Evolutionary conservation across 768 basidiomycete genomes (phyloP).

Genomic region (Rhodocollybia butyracea): DNA sequence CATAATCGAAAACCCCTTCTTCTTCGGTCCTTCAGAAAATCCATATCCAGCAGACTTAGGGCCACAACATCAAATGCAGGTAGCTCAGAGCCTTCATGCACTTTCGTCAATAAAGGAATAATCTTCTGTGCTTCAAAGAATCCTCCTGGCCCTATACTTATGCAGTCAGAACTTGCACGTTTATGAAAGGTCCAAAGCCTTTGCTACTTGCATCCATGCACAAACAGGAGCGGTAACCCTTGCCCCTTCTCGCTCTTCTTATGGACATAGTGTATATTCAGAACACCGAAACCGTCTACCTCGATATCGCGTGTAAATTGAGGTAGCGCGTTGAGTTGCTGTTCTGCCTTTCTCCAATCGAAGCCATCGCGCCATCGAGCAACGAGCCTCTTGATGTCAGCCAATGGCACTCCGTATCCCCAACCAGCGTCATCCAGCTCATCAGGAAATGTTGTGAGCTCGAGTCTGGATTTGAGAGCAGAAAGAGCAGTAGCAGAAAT

Average conservation of each 20-base stretch:
- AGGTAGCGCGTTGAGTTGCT: constrained; percentile 22
- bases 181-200: neutral
- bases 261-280: constrained; percentile 29
- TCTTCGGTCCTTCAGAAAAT: constrained; percentile 40
- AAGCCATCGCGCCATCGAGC: constrained; percentile 4
- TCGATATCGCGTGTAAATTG: neutral
- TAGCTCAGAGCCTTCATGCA: constrained; percentile 22
- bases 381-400: constrained; percentile 2
- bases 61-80: constrained; percentile 48
- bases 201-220: constrained; percentile 1
- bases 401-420: constrained; percentile 5
- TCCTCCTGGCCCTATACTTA: constrained; percentile 38
- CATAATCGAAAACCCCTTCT: constrained; percentile 31
- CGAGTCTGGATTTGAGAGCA: neutral
- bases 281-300: constrained; percentile 14
- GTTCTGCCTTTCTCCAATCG: constrained; percentile 3
- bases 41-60: constrained; percentile 40
- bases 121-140: constrained; percentile 39
- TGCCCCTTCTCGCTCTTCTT: constrained; percentile 19
- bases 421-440: constrained; percentile 4
- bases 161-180: neutral
- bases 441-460: constrained; percentile 1
- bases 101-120: constrained; percentile 33
- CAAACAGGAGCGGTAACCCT: constrained; percentile 4
- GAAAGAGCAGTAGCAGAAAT: neutral